Percentiles rank a stretch among this genome's conserved stretches.
phyloP scores from a whole-genome alignment of 129 eudicot genomes.

The Pulicaria dysenterica region DNA sequence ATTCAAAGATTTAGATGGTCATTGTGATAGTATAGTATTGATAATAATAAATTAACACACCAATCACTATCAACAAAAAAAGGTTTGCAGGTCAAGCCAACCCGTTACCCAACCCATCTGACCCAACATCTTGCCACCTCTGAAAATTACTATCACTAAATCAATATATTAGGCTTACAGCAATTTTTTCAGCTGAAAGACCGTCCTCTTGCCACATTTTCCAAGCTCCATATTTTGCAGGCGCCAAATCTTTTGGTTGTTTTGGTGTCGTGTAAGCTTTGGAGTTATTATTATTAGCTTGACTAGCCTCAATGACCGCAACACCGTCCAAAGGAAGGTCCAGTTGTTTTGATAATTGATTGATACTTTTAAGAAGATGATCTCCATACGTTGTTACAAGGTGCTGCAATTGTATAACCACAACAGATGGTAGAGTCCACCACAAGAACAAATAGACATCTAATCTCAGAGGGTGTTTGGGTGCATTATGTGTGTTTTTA shows the following conservation, averaged over 20 bases:
- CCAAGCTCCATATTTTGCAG: conserved; percentile 87
- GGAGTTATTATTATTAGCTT: conserved; percentile 34
- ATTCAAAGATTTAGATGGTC: not conserved
- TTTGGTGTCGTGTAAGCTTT: conserved; percentile 43
- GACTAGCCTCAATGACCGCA: conserved; percentile 41
- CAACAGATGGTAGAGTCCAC: conserved; percentile 6
- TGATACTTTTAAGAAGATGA: conserved; percentile 56
- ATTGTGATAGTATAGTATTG: not conserved
- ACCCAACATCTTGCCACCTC: conserved; percentile 21
- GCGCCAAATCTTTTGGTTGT: conserved; percentile 45
- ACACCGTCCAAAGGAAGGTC: conserved; percentile 67
- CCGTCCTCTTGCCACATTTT: conserved; percentile 88
- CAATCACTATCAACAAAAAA: not conserved
- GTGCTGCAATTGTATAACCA: conserved; percentile 58
- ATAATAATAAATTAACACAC: not conserved
- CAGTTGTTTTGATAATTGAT: conserved; percentile 50
- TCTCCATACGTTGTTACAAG: conserved; percentile 69
- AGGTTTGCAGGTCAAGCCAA: not conserved
- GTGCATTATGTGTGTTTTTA: not conserved
- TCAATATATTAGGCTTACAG: conserved; percentile 44
- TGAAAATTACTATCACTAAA: not conserved
- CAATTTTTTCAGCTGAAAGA: conserved; percentile 64
- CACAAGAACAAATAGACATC: not conserved
- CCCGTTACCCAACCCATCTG: not conserved
- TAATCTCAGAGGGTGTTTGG: not conserved